phyloP scores from a whole-genome alignment of 257 asterid genomes.

The Lycium barbarum region DNA sequence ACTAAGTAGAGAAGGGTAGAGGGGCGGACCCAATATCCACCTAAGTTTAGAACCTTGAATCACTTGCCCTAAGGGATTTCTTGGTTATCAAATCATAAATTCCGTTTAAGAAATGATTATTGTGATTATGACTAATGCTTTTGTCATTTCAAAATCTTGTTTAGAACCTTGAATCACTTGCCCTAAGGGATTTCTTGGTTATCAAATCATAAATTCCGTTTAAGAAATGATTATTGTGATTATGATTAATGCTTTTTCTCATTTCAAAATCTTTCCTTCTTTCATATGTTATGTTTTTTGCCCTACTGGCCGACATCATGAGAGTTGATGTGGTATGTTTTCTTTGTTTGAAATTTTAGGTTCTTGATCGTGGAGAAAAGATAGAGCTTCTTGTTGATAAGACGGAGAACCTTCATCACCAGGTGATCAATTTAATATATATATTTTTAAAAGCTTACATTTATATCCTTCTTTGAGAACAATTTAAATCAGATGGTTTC shows the following conservation, averaged over 20 bases:
- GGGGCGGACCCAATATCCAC: background rate
- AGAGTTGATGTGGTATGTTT: constrained; percentile 15
- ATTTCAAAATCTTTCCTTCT: constrained; percentile 1
- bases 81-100: background rate
- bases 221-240: background rate
- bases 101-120: background rate
- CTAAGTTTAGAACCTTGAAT: background rate
- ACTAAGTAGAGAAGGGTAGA: constrained; percentile 3
- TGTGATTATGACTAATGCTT: background rate
- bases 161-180: background rate
- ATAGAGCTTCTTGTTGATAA: constrained; percentile 92
- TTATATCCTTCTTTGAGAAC: background rate
- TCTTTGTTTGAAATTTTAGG: constrained; percentile 52
- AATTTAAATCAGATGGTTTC: background rate
- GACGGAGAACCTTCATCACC: constrained; percentile 87
- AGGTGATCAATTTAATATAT: constrained; percentile 46
- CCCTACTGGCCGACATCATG: background rate
- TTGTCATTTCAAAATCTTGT: constrained; percentile 3
- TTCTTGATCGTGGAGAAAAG: constrained; percentile 94
- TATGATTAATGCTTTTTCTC: background rate
- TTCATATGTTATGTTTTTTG: background rate
- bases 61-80: background rate
- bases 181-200: background rate
- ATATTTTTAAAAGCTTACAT: background rate
- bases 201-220: background rate